A percentile compares a stretch with the other conserved stretches of the same genome.
phyloP scores from a whole-genome alignment of 2,329 filamentous ascomycete species.

The Elsinoe fawcettii region DNA sequence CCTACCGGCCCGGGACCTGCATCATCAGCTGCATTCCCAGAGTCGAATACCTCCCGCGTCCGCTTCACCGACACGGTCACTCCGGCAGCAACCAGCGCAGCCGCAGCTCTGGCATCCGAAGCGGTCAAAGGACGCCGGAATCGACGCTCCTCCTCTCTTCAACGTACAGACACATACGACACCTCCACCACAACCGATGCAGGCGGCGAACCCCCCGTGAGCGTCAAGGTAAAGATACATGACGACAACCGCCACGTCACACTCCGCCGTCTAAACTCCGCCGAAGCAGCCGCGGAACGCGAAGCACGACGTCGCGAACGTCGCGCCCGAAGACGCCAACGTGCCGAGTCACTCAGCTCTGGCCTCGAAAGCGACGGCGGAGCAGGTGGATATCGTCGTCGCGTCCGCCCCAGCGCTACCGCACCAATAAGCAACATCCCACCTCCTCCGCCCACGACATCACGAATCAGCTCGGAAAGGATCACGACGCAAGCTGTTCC shows the following conservation, averaged over 20 bases:
- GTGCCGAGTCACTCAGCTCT: slow-evolving; percentile 30
- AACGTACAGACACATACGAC: slow-evolving; percentile 4
- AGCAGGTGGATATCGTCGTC: slow-evolving; percentile 13
- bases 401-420: slow-evolving; percentile 22
- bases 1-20: slow-evolving; percentile 21
- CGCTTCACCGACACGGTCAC: slow-evolving; percentile 12
- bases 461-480: background rate
- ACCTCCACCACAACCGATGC: slow-evolving; percentile 1
- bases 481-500: background rate
- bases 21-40: slow-evolving; percentile 15
- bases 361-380: slow-evolving; percentile 35
- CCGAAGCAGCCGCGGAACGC: slow-evolving; percentile 54
- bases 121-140: slow-evolving; percentile 22
- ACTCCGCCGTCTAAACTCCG: slow-evolving; percentile 51
- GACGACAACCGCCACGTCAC: slow-evolving; percentile 57
- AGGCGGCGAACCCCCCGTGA: slow-evolving; percentile 45
- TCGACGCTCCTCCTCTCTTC: slow-evolving; percentile 27
- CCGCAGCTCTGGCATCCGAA: slow-evolving; percentile 19
- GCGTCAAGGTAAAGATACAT: slow-evolving; percentile 58
- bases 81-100: slow-evolving; percentile 23
- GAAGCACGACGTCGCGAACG: slow-evolving; percentile 46
- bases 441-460: slow-evolving; percentile 25
- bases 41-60: slow-evolving; percentile 14
- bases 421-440: slow-evolving; percentile 28
- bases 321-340: slow-evolving; percentile 25